Percentiles rank a stretch among this genome's conserved stretches.
These are phyloP conservation scores for Pinus albicaulis DNA, from an alignment of 75 land plant species.

Conservation along the genomic window DNA sequence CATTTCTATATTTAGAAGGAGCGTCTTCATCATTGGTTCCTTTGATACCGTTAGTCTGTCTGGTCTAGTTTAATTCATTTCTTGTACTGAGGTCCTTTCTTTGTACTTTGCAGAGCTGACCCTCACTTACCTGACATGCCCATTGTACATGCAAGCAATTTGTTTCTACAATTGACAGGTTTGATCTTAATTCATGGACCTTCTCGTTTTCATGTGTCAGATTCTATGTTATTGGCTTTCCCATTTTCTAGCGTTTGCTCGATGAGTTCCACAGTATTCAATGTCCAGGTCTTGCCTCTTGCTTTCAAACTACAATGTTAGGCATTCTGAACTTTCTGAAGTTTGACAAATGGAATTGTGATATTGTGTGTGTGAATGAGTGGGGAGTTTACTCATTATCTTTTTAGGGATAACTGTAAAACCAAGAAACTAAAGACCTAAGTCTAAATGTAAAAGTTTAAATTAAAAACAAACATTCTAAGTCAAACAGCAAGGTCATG, in stretches of 20 bases:
- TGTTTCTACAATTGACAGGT: slow-evolving; percentile 87
- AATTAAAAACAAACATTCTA: not conserved
- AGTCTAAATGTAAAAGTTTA: not conserved
- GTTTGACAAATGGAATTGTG: no score
- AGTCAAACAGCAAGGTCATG: not conserved
- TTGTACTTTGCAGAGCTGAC: slow-evolving; percentile 59
- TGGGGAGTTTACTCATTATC: not conserved
- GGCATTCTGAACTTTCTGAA: no score
- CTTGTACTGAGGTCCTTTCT: not conserved
- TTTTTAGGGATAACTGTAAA: not conserved
- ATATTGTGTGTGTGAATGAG: not conserved
- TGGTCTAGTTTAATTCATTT: not conserved
- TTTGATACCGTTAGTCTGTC: not conserved
- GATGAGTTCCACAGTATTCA: not conserved
- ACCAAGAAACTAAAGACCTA: not conserved
- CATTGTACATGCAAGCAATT: slow-evolving; percentile 90
- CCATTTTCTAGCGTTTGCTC: not conserved
- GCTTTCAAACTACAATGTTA: no score
- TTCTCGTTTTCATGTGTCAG: not conserved
- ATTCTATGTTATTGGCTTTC: not conserved
- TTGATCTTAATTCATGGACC: not conserved
- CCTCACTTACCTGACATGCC: slow-evolving; percentile 85
- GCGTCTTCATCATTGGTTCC: slow-evolving; percentile 3
- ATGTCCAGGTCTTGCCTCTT: not conserved
- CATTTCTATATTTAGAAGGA: not conserved